Evolutionary conservation across 179 eudicot genomes (phyloP), one percentile per base, ranked within the genome.

Genomic region (Kewa caespitosa): DNA sequence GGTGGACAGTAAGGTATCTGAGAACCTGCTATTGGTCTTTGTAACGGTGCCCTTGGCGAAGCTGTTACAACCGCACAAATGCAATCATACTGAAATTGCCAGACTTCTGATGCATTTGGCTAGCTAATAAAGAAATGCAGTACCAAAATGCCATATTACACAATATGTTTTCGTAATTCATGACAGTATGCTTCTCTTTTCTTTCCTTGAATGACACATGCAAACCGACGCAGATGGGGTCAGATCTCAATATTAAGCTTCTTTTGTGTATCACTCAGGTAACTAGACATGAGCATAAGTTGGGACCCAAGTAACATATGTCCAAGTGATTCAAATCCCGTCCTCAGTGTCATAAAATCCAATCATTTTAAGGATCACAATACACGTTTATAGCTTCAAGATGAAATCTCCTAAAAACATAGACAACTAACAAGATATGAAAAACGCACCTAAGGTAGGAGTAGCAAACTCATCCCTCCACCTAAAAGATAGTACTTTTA

Each of bases 1-100:
- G 84, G 76, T 34, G 94, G 97, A 72, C 97, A 92, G 67, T 80
- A 86, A 55, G 91, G 90, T 83, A 94, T 85, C 79, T 89, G 97
- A 70, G 97, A 88, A 43, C 97, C 98, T 32, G 97, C 98, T 79
- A 80, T 82, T 3, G 98, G 98, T 78, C 92, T 90, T 81, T 80
- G 91, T 36, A 90, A 77, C 41, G 93, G 83, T 54, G 93, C 87
- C 83, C 86, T 90, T 25, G 94, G 91, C 14, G 92, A 86, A 55
- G 80, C 98, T 93, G 87, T 77, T 52, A 59, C 28, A 10, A 33
- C 32, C 63, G 22, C 74, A 43, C 30, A 68, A 54, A 8, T 7
- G 23, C 9, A 36, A 55, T 13, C 36, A 9, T 33, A 61, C 18
- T 10, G 6, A 23, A 30, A 5, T 28, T 7, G 31, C 31, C 27